Evolutionary conservation across 345 rosid species (phyloP), one percentile per base, ranked within the genome.

Genomic region (Melaleuca alternifolia): DNA sequence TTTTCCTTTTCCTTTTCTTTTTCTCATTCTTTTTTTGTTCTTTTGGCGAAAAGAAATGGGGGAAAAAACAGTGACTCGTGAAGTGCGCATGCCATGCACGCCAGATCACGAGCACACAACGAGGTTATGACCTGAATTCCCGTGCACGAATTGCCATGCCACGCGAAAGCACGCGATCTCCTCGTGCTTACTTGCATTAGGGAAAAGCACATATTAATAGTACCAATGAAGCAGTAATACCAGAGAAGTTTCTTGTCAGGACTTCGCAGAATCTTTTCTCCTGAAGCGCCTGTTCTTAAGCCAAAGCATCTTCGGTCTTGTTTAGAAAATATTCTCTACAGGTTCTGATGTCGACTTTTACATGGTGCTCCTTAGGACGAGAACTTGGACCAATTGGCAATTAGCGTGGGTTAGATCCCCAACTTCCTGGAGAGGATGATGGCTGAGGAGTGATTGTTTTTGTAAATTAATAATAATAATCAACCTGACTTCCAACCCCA

Each of bases 401-500:
- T 61, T 61, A 18, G 37, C 71, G 28, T 3, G 33, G 71, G 71
- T 61, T n/a, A 13, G 71, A 30, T 61, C 71, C 71, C 71, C 37
- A 28, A 28, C 75, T 28, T 62, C 44, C 76, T 30, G 76, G 6
- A 62, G 76, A 30, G 76, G 76, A 30, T 30, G 30, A 15, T 62
- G 76, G 44, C 76, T 30, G 20, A 6, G 44, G 44, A 62, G 44
- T 41, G 77, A 18, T 30, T 82, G 54, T 82, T 11, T 26, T 46
- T 2, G 46, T 48, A 53, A 8, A 48, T 48, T 26, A 7, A 50
- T 11, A 82, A 82, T 37, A 65, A 48, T 20, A 57, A 57, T 71
- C 90, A 85, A 54, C 88, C 92, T 2, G 92, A 88, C 90, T 92
- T 94, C 4, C 86, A 94, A 90, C 65, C 97, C 95, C 75, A 96